Percentiles rank a stretch among this genome's conserved stretches.
These are phyloP conservation scores for Heterobasidion irregulare DNA, from an alignment of 1,284 basidiomycete species.

Conservation along the genomic window DNA sequence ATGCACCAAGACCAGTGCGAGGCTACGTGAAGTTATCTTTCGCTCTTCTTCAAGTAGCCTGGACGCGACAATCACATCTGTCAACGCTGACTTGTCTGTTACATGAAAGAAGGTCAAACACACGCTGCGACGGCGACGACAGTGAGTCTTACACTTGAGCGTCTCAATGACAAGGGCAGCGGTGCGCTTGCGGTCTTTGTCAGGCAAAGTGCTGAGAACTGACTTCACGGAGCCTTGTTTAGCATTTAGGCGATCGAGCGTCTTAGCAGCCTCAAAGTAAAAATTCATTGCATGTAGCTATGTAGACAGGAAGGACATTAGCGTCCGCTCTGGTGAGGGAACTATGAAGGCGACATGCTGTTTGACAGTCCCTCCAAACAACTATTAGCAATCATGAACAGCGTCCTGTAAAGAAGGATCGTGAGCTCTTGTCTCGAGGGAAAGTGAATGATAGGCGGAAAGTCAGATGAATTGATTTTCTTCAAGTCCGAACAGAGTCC, in stretches of 20 bases:
- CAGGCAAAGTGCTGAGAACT: slow-evolving; percentile 60
- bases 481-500: slow-evolving; percentile 19
- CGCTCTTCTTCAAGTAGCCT: slow-evolving; percentile 75
- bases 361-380: neutral
- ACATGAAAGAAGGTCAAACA: neutral
- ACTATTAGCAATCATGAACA: neutral
- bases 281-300: slow-evolving; percentile 72
- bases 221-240: slow-evolving; percentile 85
- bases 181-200: slow-evolving; percentile 71
- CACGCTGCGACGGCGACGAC: neutral
- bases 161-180: slow-evolving; percentile 84
- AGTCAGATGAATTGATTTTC: slow-evolving; percentile 16
- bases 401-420: neutral
- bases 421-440: neutral
- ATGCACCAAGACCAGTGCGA: slow-evolving; percentile 80
- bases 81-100: slow-evolving; percentile 63
- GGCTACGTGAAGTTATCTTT: slow-evolving; percentile 63
- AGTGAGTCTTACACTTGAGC: slow-evolving; percentile 71
- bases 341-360: neutral
- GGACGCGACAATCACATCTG: slow-evolving; percentile 54
- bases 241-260: slow-evolving; percentile 77
- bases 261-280: slow-evolving; percentile 81
- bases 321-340: slow-evolving; percentile 1
- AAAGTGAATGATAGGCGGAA: neutral
- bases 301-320: slow-evolving; percentile 20